These are phyloP conservation scores for Litsea cubeba DNA, from an alignment of 164 flowering plant species.

Conservation along the genomic window DNA sequence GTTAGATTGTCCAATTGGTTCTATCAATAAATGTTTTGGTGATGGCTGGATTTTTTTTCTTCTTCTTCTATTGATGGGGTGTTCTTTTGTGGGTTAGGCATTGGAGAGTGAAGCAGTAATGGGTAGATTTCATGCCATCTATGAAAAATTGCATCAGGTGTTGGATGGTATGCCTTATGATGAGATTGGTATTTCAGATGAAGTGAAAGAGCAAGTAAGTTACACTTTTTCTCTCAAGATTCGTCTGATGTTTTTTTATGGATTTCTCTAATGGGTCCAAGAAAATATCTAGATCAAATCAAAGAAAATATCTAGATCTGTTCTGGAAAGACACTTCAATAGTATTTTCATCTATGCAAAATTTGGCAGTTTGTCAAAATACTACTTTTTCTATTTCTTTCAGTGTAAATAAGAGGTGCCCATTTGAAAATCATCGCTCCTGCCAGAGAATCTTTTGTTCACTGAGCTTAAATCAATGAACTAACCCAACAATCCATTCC, in stretches of 20 bases:
- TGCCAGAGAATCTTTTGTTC: too few species aligned
- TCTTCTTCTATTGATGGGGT: background rate
- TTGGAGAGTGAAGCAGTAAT: conserved; percentile 51
- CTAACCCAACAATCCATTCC: too few species aligned
- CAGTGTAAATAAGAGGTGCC: too few species aligned
- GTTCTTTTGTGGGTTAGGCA: conserved; percentile 31
- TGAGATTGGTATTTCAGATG: conserved; percentile 61
- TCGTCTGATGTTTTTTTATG: background rate
- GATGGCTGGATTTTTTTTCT: background rate
- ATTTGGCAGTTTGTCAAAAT: too few species aligned
- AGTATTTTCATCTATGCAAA: background rate
- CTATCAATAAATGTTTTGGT: background rate
- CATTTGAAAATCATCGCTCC: too few species aligned
- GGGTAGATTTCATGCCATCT: conserved; percentile 45
- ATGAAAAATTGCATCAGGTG: conserved; percentile 45
- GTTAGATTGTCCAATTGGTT: background rate
- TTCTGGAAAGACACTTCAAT: background rate
- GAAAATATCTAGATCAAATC: background rate
- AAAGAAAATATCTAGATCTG: background rate
- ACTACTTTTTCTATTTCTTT: too few species aligned
- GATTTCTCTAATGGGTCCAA: too few species aligned
- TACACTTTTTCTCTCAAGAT: background rate
- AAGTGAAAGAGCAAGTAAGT: conserved; percentile 63
- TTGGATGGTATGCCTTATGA: conserved; percentile 50
- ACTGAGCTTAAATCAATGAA: too few species aligned